Conservation (phyloP, 192 early-diverging fungal genomes). For the Coemansia sp. region DNA sequence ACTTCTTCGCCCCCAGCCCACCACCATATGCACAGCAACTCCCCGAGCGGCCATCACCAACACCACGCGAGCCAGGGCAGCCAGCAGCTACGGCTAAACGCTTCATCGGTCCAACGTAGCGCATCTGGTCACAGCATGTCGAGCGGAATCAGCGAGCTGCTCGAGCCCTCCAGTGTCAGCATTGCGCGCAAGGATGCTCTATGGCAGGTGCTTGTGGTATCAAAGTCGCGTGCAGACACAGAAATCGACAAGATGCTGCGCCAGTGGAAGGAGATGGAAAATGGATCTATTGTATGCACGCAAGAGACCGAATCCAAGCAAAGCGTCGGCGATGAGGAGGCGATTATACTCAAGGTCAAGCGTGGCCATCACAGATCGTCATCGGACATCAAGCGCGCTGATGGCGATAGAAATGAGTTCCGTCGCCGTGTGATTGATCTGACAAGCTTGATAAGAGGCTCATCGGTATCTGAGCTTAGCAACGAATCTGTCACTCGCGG, state of each 20-base stretch:
- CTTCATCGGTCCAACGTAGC: slow-evolving; percentile 47
- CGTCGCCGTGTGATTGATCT: slow-evolving; percentile 49
- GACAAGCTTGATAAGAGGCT: slow-evolving; percentile 33
- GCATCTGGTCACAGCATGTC: slow-evolving; percentile 50
- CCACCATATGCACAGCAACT: slow-evolving; percentile 15
- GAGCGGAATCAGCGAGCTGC: slow-evolving; percentile 53
- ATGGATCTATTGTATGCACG: slow-evolving; percentile 34
- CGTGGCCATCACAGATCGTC: slow-evolving; percentile 49
- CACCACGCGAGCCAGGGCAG: slow-evolving; percentile 15
- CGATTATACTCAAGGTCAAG: slow-evolving; percentile 55
- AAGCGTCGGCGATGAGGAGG: slow-evolving; percentile 42
- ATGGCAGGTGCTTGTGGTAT: slow-evolving; percentile 54
- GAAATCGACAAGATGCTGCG: slow-evolving; percentile 53
- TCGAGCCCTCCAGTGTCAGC: slow-evolving; percentile 52
- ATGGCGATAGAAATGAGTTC: slow-evolving; percentile 48
- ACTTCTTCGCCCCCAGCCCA: slow-evolving; percentile 43
- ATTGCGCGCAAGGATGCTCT: slow-evolving; percentile 50
- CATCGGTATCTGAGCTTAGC: slow-evolving; percentile 51
- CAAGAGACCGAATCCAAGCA: slow-evolving; percentile 42
- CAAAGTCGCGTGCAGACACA: slow-evolving; percentile 50
- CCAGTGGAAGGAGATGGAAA: slow-evolving; percentile 46
- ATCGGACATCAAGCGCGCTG: slow-evolving; percentile 44
- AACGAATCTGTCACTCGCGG: slow-evolving; percentile 37
- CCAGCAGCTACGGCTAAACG: slow-evolving; percentile 43
- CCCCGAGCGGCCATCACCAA: slow-evolving; percentile 2